Evolutionary conservation across 2,329 filamentous ascomycete genomes (phyloP), one percentile per base, ranked within the genome.

Genomic region (Didymella keratinophila): DNA sequence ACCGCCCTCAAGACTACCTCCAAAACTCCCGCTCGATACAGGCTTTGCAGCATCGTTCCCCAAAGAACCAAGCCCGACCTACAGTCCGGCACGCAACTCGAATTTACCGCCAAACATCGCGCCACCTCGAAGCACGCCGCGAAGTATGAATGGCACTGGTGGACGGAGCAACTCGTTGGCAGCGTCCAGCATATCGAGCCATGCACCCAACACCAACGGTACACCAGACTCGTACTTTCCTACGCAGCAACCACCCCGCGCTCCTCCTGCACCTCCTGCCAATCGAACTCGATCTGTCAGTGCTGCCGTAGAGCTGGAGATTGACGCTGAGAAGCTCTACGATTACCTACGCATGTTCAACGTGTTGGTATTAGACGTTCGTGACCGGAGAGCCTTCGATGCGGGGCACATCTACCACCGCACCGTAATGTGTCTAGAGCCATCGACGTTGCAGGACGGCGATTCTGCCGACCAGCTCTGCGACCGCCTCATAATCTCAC

Each of bases 371-470:
- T 92, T 99, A 64, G 95, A 99, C 75, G 87, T 97, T 41, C 88
- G 95, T 37, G 81, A 86, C 55, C 88, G 95, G 25, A 86, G 90
- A 52, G 86, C 90, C 9, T 99, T 91, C 71, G 92, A 98, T 66
- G 84, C 89, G 46, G 95, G 95, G 0, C 95, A 99, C 73, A 93
- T 99, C 63, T 90, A 90, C 80, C 88, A 90, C 6, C 88, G 88
- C 55, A 89, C 87, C 6, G 91, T 93, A 37, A 92, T 99, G 43
- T 99, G 95, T 75, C 86, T 99, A 60, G 95, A 99, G 70, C 92
- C 93, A 23, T 85, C 96, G 43, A 85, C 89, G 10, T 76, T 92
- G 46, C 86, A 91, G 53, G 85, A 89, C 43, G 88, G 86, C 30
- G 82, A 87, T 66, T 89, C 87, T 16, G 87, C 85, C 1, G 86